Evolutionary conservation across 257 asterid species (phyloP).

Genomic region (Solanum bulbocastanum): DNA sequence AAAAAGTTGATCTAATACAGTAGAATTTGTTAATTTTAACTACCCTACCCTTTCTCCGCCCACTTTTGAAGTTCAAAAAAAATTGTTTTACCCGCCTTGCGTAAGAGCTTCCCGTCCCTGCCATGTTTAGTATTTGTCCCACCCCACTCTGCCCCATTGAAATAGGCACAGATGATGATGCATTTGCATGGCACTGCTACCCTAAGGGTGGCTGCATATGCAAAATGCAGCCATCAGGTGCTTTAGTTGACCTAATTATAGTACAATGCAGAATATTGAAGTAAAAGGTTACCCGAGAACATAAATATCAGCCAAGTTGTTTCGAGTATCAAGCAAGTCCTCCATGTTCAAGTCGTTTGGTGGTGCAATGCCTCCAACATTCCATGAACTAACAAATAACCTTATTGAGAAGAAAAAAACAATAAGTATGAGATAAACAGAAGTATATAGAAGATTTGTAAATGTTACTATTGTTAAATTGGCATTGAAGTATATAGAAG

Average conservation of each 20-base stretch:
- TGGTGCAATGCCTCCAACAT: slow-evolving; percentile 55
- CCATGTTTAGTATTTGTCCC: neutral
- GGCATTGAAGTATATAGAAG: neutral
- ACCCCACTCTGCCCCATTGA: neutral
- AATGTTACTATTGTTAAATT: slow-evolving; percentile 1
- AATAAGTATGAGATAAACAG: slow-evolving; percentile 4
- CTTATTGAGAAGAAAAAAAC: slow-evolving; percentile 11
- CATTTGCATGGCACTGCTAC: neutral
- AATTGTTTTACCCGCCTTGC: neutral
- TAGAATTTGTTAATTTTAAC: neutral
- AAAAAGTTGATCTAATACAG: neutral
- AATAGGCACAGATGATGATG: neutral
- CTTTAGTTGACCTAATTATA: neutral
- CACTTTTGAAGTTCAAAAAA: neutral
- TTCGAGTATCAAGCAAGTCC: slow-evolving; percentile 31
- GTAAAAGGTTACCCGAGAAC: slow-evolving; percentile 41
- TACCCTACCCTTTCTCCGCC: neutral
- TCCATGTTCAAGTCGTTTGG: slow-evolving; percentile 40
- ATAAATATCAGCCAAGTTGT: slow-evolving; percentile 46
- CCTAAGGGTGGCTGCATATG: neutral
- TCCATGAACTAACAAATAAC: slow-evolving; percentile 58
- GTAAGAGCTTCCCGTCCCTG: neutral
- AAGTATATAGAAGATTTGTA: neutral
- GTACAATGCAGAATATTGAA: neutral
- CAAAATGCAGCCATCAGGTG: neutral